These are phyloP conservation scores for Huntiella abstrusa DNA, from an alignment of 2,329 filamentous ascomycete genomes.

Conservation along the genomic window DNA sequence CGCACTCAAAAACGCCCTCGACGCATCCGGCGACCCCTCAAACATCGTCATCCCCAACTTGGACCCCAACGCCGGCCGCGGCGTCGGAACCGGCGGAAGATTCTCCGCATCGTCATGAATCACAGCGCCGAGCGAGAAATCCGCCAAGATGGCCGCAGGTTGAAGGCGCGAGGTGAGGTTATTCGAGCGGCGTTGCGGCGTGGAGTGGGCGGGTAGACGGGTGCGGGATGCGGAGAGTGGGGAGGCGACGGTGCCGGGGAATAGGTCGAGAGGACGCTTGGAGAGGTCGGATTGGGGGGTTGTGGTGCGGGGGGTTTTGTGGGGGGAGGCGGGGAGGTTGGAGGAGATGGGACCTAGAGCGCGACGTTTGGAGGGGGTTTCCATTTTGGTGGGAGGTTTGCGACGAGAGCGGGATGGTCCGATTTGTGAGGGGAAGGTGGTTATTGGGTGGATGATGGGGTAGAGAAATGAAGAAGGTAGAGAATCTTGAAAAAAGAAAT, in stretches of 20 bases:
- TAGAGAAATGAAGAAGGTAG: not conserved
- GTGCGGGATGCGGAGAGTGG: not conserved
- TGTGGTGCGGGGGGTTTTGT: not conserved
- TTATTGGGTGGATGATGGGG: not conserved
- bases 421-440: not conserved
- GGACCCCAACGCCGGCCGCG: not conserved
- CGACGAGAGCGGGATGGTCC: not conserved
- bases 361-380: slow-evolving; percentile 12
- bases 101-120: not conserved
- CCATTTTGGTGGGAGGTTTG: slow-evolving; percentile 1
- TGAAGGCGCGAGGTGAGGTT: slow-evolving; percentile 1
- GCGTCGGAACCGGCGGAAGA: not conserved
- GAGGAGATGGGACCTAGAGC: slow-evolving; percentile 11
- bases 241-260: slow-evolving; percentile 1
- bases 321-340: slow-evolving; percentile 10
- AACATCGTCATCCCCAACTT: slow-evolving; percentile 4
- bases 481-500: not conserved
- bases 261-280: slow-evolving; percentile 5
- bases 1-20: slow-evolving; percentile 7
- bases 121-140: not conserved
- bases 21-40: slow-evolving; percentile 8
- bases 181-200: slow-evolving; percentile 4
- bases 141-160: slow-evolving; percentile 5
- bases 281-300: not conserved
- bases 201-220: not conserved